phyloP scores from a whole-genome alignment of 2,329 filamentous ascomycete genomes.

The Thermoascus crustaceus region DNA sequence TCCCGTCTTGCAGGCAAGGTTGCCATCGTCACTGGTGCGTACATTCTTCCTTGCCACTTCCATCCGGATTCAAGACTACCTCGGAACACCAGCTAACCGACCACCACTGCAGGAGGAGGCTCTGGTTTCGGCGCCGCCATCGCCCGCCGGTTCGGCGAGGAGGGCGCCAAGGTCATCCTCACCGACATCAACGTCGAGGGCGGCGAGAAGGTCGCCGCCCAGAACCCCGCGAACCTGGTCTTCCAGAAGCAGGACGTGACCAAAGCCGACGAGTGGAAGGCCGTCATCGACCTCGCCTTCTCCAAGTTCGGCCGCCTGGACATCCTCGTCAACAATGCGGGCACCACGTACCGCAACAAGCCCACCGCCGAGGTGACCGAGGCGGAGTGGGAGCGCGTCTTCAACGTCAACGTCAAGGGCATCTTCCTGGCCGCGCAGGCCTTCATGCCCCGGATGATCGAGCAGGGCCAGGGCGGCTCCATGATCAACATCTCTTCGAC shows the following conservation, averaged over 20 bases:
- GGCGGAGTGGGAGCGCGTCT: slow-evolving; percentile 31
- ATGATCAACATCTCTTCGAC: slow-evolving; percentile 36
- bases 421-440: slow-evolving; percentile 28
- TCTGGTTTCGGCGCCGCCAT: slow-evolving; percentile 38
- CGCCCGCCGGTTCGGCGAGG: slow-evolving; percentile 29
- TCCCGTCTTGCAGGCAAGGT: slow-evolving; percentile 36
- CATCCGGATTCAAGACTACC: no score
- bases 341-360: slow-evolving; percentile 34
- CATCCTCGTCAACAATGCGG: slow-evolving; percentile 42
- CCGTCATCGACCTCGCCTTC: slow-evolving; percentile 22
- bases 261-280: slow-evolving; percentile 25
- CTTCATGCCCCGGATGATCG: slow-evolving; percentile 28
- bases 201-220: slow-evolving; percentile 24
- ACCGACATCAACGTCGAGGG: slow-evolving; percentile 33
- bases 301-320: slow-evolving; percentile 29
- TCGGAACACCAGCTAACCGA: slow-evolving; percentile 1
- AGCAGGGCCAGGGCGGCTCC: slow-evolving; percentile 25
- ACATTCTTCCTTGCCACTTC: background rate
- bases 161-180: slow-evolving; percentile 36
- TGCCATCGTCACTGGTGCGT: slow-evolving; percentile 38
- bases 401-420: slow-evolving; percentile 34
- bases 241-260: slow-evolving; percentile 31
- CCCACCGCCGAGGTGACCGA: slow-evolving; percentile 31
- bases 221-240: slow-evolving; percentile 20
- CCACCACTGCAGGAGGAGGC: slow-evolving; percentile 24